phyloP scores from a whole-genome alignment of 495 filamentous ascomycete species.

The Tricharina praecox region DNA sequence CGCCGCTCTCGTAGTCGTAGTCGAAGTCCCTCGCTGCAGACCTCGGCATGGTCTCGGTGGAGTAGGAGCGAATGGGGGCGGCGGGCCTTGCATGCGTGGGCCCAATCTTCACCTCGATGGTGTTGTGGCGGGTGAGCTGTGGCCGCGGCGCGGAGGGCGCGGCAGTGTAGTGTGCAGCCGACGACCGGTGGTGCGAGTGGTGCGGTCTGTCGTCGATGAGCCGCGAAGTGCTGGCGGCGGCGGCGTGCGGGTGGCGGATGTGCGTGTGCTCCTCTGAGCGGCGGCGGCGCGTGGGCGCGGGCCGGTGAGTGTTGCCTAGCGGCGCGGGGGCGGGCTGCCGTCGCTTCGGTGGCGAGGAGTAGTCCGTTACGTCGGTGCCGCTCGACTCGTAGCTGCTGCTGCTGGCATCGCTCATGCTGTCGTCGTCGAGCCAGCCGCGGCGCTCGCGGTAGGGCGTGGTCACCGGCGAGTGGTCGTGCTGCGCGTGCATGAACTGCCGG shows the following conservation, averaged over 20 bases:
- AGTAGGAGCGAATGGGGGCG: not conserved
- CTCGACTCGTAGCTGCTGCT: constrained; percentile 3
- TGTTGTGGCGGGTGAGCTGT: constrained; percentile 3
- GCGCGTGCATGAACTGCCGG: constrained; percentile 1
- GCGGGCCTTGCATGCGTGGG: not conserved
- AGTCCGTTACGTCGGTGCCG: constrained; percentile 4
- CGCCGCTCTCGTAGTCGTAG: constrained; percentile 6
- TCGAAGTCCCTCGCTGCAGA: not conserved
- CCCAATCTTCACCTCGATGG: constrained; percentile 7
- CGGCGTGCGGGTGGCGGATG: not conserved
- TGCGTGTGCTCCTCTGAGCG: not conserved
- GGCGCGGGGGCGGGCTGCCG: not conserved
- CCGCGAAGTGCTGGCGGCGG: not conserved
- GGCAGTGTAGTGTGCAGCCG: not conserved
- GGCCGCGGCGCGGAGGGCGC: not conserved
- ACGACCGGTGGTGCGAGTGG: not conserved
- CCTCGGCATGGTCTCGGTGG: constrained; percentile 1
- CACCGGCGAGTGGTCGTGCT: not conserved
- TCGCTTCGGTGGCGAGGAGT: not conserved
- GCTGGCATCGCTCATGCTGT: constrained; percentile 6
- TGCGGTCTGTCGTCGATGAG: not conserved
- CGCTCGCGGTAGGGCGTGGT: constrained; percentile 4
- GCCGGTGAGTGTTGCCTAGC: not conserved
- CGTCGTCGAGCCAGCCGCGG: not conserved
- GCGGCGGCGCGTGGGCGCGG: too few relatives aligned